phyloP scores from a whole-genome alignment of 2,329 filamentous ascomycete species.

The Calonectria montana region DNA sequence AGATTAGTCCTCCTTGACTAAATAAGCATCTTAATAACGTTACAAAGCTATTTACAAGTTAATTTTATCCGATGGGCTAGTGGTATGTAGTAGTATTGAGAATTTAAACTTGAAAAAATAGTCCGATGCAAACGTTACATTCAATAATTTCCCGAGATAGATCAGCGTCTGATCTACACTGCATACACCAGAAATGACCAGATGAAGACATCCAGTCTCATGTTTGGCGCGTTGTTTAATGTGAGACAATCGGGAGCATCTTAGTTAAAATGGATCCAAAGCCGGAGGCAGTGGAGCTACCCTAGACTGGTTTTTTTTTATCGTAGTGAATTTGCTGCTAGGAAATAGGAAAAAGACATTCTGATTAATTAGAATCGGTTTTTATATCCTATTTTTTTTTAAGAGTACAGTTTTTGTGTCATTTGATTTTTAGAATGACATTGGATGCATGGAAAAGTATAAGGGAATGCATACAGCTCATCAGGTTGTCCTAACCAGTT shows the following conservation, averaged over 20 bases:
- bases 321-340: no score
- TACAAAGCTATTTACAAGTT: background rate
- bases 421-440: no score
- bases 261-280: background rate
- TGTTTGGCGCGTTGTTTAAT: background rate
- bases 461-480: no score
- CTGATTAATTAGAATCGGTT: no score
- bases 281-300: background rate
- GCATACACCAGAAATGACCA: background rate
- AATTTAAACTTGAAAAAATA: background rate
- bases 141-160: background rate
- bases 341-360: no score
- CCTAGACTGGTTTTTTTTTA: background rate
- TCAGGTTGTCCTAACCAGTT: no score
- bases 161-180: background rate
- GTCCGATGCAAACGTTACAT: background rate
- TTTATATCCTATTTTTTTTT: no score
- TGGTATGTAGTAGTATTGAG: background rate
- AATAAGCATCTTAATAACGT: background rate
- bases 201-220: background rate
- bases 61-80: background rate
- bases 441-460: no score
- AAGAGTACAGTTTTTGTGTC: no score
- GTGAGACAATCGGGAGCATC: background rate
- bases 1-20: background rate